phyloP scores from a whole-genome alignment of 148 eudicot species.

The Amaranthus cruentus region DNA sequence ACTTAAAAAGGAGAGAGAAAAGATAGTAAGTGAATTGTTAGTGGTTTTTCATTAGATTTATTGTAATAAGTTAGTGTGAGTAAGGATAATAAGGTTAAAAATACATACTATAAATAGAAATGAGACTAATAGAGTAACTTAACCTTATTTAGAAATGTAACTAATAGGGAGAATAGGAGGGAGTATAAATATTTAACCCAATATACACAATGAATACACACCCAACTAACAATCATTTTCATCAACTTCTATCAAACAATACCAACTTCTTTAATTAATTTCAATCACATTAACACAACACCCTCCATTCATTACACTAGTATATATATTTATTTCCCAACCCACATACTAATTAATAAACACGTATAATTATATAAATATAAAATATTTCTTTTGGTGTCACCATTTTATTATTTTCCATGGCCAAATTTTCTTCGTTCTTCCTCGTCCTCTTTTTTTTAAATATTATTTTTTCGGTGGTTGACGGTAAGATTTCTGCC shows the following conservation, averaged over 20 bases:
- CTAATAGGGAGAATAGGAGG: too few relatives aligned
- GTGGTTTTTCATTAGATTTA: too few relatives aligned
- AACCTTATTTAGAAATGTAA: too few relatives aligned
- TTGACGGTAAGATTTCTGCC: constrained; percentile 48
- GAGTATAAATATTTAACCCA: neutral
- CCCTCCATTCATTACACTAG: neutral
- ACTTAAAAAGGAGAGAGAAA: too few relatives aligned
- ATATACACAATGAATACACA: constrained; percentile 12
- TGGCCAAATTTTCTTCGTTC: neutral
- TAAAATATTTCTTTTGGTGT: too few relatives aligned
- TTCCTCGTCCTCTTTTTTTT: neutral
- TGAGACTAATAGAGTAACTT: too few relatives aligned
- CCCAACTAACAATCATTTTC: constrained; percentile 23
- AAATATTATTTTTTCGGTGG: neutral
- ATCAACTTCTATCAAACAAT: constrained; percentile 17
- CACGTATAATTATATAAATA: too few relatives aligned
- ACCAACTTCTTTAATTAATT: constrained; percentile 6
- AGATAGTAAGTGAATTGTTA: too few relatives aligned
- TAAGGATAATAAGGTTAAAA: too few relatives aligned
- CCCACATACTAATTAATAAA: neutral
- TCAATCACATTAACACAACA: neutral
- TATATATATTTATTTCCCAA: neutral
- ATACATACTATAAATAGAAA: too few relatives aligned
- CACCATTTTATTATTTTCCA: neutral
- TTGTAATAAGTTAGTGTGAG: too few relatives aligned